Base-by-base conservation (phyloP, 805 yeast species). In the Pichia gijzeniarum region DNA sequence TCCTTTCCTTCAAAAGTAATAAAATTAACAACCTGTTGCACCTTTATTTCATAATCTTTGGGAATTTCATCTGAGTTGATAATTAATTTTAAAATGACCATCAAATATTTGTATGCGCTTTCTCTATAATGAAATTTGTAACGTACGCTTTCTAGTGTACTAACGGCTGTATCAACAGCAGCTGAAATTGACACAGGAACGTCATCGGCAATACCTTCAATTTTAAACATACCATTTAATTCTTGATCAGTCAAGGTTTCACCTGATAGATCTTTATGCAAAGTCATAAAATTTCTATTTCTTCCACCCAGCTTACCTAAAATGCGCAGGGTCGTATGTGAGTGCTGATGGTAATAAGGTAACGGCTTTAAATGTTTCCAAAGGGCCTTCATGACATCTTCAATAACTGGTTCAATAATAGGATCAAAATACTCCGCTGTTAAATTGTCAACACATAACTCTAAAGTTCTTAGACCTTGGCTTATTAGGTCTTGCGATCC, bases 371-470 rank as follows among this genome's bases (percentile, higher is more conserved):
- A 65, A 55, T 91, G 93, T 50, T 78, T 82, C 91, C 96, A 93
- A 30, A 93, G 70, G 0, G 97, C 95, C 33, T 83, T 81, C 87
- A 90, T 85, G 1, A 95, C 89, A 54, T 93, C 97, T 49, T 86
- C 95, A 44, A 91, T 81, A 2, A 90, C 97, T 0, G 99, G 98
- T 58, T 90, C 97, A 49, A 93, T 81, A 60, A 93, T 90, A 2
- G 99, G 98, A 57, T 93, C 99, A 63, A 93, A 89, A 62, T 90
- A 93, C 53, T 90, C 95, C 0, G 98, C 95, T 0, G 98, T 95
- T 49, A 93, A 65, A 57, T 95, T 93, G 58, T 93, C 99, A 20
- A 93, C 96, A 60, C 99, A 93, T 6, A 93, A 72, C 60, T 93
- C 99, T 47, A 93, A 76, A 0, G 99, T 95, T 51, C 99, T 72